Base-by-base conservation (phyloP, 2,329 filamentous ascomycete genomes). In the Trichocomaceae sp. region DNA sequence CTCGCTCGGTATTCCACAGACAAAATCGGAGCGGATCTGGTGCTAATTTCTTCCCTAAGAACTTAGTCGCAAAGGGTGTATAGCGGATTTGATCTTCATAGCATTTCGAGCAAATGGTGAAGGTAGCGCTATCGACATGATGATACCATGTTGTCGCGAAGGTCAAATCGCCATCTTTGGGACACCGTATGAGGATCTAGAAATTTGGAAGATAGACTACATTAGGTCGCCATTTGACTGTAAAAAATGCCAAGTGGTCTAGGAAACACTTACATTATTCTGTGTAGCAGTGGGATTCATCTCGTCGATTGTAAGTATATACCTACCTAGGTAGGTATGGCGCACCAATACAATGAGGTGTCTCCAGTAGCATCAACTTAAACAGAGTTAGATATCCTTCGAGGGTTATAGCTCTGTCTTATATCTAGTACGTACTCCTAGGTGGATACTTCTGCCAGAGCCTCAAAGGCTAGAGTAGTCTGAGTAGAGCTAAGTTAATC, bases 1-100 rank as follows among this genome's bases (percentile, higher is more conserved):
- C 39, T 8, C 47, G 31, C 13, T 50, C 37, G 7, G 47, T 55
- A 22, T 47, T 55, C 41, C 47, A 55, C 2, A 55, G 53, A 42
- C 53, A 55, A 15, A 35, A 35, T 35, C 31, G 31, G 12, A 5
- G 31, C 3, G 31, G 31, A 8, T 35, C 31, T 15, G 31, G 5
- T 35, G 31, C 31, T 2, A 35, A 15, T 35, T 15, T 2, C 31
- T 35, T 35, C 5, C 12, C 31, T 15, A 8, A 10, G 5, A 35
- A 15, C 15, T 35, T 35, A 2, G 9, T 8, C 31, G 31, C 31
- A 35, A 35, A 35, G 31, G 31, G 31, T 35, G 31, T 15, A 35
- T 35, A 13, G 31, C 31, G 31, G 9, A 35, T 10, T 35, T 35
- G 31, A 15, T 35, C 31, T 35, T 35, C 31, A 35, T 35, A 35